phyloP scores from a whole-genome alignment of 1,139 yeast species.

The Taphrina confusa region DNA sequence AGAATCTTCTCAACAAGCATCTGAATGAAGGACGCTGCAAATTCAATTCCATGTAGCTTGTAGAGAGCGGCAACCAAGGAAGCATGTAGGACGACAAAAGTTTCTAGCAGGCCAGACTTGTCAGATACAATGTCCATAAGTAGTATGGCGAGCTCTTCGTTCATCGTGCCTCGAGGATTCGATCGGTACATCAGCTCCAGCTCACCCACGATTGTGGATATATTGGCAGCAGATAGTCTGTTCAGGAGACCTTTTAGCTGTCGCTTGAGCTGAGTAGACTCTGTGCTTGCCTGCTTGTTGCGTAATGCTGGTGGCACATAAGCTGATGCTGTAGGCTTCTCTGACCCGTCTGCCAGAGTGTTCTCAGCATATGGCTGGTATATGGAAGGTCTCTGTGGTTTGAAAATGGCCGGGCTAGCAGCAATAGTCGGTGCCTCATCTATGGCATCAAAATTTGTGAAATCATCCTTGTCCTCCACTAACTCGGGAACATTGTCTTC shows the following conservation, averaged over 20 bases:
- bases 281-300: constrained; percentile 2
- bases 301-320: constrained; percentile 88
- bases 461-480: not conserved
- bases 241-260: constrained; percentile 57
- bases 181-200: constrained; percentile 62
- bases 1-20: constrained; percentile 69
- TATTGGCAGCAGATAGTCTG: constrained; percentile 81
- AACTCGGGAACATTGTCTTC: not conserved
- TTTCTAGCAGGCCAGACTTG: constrained; percentile 68
- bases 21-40: constrained; percentile 87
- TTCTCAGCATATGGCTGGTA: constrained; percentile 10
- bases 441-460: not conserved
- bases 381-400: constrained; percentile 15
- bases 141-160: constrained; percentile 63
- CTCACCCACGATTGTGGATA: constrained; percentile 67
- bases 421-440: not conserved
- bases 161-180: constrained; percentile 76
- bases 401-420: too few relatives aligned
- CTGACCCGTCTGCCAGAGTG: not conserved
- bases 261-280: constrained; percentile 27
- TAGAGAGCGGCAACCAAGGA: constrained; percentile 74
- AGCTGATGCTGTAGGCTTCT: constrained; percentile 44
- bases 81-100: constrained; percentile 78
- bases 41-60: constrained; percentile 76
- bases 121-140: constrained; percentile 66